These are phyloP conservation scores for Anastatica hierochuntica DNA, from an alignment of 345 rosid species.

Conservation along the genomic window DNA sequence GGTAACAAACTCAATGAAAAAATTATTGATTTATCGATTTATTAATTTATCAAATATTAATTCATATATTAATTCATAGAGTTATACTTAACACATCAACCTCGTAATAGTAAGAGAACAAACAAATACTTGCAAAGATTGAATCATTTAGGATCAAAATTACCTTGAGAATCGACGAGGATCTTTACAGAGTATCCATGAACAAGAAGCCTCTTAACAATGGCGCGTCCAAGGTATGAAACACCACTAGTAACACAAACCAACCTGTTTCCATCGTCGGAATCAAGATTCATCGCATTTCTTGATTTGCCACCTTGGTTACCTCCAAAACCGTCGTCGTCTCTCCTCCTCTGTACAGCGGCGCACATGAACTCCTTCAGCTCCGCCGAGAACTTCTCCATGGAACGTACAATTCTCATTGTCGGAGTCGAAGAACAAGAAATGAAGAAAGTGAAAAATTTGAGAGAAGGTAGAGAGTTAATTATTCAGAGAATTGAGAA, in stretches of 20 bases:
- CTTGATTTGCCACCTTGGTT: constrained; percentile 6
- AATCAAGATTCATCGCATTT: constrained; percentile 16
- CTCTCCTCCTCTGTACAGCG: constrained; percentile 26
- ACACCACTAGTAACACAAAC: constrained; percentile 75
- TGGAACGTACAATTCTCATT: constrained; percentile 15
- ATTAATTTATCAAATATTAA: too few species aligned
- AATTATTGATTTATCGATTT: too few species aligned
- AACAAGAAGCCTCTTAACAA: constrained; percentile 48
- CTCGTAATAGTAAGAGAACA: too few species aligned
- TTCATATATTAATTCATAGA: too few species aligned
- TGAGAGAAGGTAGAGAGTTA: background rate
- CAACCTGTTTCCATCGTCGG: constrained; percentile 23
- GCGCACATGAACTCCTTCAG: constrained; percentile 25
- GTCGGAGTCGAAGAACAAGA: too few species aligned
- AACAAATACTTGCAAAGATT: too few species aligned
- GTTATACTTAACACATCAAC: too few species aligned
- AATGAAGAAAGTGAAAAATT: too few species aligned
- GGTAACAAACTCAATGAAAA: too few species aligned
- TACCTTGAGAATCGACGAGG: constrained; percentile 53
- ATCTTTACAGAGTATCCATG: constrained; percentile 64
- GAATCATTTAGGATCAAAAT: background rate
- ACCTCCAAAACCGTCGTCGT: constrained; percentile 20
- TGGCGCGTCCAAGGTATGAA: constrained; percentile 58
- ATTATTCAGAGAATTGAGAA: background rate
- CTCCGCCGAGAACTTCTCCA: constrained; percentile 15